A percentile compares a stretch with the other conserved stretches of the same genome.
Conservation (phyloP, 208 protist genomes). For the Acanthamoeba rhysodes region DNA sequence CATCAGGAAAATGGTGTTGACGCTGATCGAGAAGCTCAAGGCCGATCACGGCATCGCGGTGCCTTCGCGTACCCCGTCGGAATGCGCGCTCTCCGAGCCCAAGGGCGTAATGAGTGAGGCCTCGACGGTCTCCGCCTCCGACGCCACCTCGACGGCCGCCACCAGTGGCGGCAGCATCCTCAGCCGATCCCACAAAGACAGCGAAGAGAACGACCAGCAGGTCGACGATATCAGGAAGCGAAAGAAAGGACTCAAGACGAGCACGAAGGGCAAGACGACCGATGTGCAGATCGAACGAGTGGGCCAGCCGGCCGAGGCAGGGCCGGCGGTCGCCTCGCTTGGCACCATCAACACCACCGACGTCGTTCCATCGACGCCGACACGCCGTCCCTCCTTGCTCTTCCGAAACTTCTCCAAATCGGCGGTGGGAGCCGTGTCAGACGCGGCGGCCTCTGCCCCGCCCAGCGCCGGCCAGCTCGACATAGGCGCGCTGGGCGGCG, state of each 20-base stretch:
- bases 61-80: background rate
- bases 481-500: background rate
- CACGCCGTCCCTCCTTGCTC: background rate
- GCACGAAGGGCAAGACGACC: background rate
- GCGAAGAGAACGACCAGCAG: conserved; percentile 26
- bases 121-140: background rate
- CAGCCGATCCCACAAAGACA: background rate
- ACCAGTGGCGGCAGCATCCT: background rate
- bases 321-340: too few relatives aligned
- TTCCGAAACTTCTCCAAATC: background rate
- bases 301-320: background rate
- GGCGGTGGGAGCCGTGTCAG: background rate
- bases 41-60: background rate
- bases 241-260: background rate
- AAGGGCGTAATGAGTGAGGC: background rate
- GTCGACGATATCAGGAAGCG: background rate
- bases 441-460: background rate
- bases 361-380: too few relatives aligned
- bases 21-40: conserved; percentile 2
- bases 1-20: background rate
- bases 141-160: background rate
- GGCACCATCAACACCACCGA: too few relatives aligned
- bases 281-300: background rate
- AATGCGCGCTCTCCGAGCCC: background rate
- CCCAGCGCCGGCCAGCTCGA: background rate